Percentiles rank a stretch among this genome's conserved stretches.
phyloP scores from a whole-genome alignment of 441 rosid species.

The Metrosideros polymorpha region DNA sequence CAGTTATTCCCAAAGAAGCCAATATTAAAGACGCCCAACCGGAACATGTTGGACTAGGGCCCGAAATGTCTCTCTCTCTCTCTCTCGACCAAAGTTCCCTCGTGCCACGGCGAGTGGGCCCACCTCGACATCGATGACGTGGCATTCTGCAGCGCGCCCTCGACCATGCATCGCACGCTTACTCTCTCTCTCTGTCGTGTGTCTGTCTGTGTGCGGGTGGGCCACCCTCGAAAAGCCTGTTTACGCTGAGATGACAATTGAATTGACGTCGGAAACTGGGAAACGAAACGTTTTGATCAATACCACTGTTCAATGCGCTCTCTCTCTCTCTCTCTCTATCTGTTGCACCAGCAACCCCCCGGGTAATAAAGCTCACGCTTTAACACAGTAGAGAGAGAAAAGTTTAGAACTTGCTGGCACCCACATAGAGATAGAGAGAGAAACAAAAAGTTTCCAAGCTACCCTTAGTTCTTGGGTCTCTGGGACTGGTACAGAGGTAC shows the following conservation, averaged over 20 bases:
- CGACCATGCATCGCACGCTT: background rate
- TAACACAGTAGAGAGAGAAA: background rate
- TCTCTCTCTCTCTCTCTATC: background rate
- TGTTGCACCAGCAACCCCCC: background rate
- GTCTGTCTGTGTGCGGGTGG: background rate
- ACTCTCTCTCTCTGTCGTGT: background rate
- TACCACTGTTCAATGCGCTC: background rate
- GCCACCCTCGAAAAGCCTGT: background rate
- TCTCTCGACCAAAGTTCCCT: background rate
- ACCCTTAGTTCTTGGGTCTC: background rate
- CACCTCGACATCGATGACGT: background rate
- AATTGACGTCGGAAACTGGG: background rate
- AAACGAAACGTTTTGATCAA: background rate
- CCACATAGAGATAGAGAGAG: constrained; percentile 1
- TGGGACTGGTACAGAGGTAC: background rate
- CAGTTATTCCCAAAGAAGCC: too few species aligned
- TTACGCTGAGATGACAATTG: background rate
- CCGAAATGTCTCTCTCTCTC: background rate
- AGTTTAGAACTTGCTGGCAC: background rate
- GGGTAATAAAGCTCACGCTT: background rate
- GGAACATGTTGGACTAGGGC: background rate
- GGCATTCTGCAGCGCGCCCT: background rate
- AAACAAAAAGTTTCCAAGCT: background rate
- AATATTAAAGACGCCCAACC: too few species aligned
- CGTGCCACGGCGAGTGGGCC: background rate